Percentiles rank a stretch among this genome's conserved stretches.
Evolutionary conservation across 345 rosid genomes (phyloP).

Genomic region (Excoecaria agallocha): DNA sequence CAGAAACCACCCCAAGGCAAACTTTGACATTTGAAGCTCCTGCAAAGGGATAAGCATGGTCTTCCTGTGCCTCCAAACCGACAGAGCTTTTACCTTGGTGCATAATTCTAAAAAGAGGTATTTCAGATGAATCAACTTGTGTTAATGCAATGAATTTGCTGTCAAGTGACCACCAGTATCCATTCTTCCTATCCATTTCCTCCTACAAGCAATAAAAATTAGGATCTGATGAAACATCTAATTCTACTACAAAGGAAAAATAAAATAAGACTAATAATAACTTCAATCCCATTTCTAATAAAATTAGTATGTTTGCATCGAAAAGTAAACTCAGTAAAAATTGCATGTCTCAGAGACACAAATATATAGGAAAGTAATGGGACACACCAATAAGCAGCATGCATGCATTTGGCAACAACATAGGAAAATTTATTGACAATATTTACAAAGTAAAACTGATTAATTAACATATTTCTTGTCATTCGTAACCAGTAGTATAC

Average conservation of each 20-base stretch:
- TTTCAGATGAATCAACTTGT: slow-evolving; percentile 67
- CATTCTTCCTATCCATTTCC: slow-evolving; percentile 95
- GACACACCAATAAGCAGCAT: neutral
- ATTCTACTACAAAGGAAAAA: neutral
- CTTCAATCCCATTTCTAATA: neutral
- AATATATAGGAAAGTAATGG: neutral
- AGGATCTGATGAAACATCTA: neutral
- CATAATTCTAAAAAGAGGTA: slow-evolving; percentile 89
- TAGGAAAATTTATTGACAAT: neutral
- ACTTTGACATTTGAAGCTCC: slow-evolving; percentile 87
- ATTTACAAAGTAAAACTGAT: neutral
- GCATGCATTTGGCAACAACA: neutral
- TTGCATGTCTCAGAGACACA: neutral
- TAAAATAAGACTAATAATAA: neutral
- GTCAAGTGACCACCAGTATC: slow-evolving; percentile 98
- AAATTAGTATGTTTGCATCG: too few species aligned
- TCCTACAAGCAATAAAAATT: slow-evolving; percentile 47
- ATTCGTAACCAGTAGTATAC: too few species aligned
- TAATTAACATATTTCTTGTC: neutral
- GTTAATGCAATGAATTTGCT: slow-evolving; percentile 81
- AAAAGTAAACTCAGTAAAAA: neutral
- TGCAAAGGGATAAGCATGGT: slow-evolving; percentile 93
- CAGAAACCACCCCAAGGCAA: slow-evolving; percentile 84
- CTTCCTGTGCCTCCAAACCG: slow-evolving; percentile 81
- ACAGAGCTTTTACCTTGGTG: slow-evolving; percentile 87